Evolutionary conservation across 176 grass and related monocot genomes (phyloP).

Genomic region (Triticum urartu): DNA sequence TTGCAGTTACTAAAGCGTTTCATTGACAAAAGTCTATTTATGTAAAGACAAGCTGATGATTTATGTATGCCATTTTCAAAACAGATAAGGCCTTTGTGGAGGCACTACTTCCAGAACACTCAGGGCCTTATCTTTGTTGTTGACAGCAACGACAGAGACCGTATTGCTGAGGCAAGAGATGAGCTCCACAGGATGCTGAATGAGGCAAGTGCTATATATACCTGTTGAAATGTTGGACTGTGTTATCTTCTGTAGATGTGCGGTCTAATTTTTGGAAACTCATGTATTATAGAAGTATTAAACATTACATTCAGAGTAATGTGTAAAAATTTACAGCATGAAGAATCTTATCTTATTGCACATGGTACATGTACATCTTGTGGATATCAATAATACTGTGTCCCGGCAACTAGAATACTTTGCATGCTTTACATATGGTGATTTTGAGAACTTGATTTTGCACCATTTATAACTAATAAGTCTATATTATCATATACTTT

Average conservation of each 20-base stretch:
- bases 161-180: conserved; percentile 26
- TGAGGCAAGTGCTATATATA: conserved; percentile 18
- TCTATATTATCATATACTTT: background rate
- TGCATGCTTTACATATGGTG: background rate
- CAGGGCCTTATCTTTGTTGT: conserved; percentile 37
- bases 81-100: conserved; percentile 37
- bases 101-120: conserved; percentile 37
- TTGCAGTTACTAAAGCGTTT: background rate
- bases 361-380: background rate
- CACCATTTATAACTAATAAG: background rate
- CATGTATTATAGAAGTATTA: background rate
- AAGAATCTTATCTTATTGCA: background rate
- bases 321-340: background rate
- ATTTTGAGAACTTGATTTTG: background rate
- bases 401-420: background rate
- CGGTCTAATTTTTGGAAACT: background rate
- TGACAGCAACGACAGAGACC: conserved; percentile 33
- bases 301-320: background rate
- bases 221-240: background rate
- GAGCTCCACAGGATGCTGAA: conserved; percentile 36
- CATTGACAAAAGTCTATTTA: conserved; percentile 5
- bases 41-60: background rate
- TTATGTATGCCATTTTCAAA: background rate
- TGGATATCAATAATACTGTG: background rate
- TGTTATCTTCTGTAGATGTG: background rate